Percentiles rank a stretch among this genome's conserved stretches.
phyloP scores from a whole-genome alignment of 768 basidiomycete species.

The Auriscalpium orientale region DNA sequence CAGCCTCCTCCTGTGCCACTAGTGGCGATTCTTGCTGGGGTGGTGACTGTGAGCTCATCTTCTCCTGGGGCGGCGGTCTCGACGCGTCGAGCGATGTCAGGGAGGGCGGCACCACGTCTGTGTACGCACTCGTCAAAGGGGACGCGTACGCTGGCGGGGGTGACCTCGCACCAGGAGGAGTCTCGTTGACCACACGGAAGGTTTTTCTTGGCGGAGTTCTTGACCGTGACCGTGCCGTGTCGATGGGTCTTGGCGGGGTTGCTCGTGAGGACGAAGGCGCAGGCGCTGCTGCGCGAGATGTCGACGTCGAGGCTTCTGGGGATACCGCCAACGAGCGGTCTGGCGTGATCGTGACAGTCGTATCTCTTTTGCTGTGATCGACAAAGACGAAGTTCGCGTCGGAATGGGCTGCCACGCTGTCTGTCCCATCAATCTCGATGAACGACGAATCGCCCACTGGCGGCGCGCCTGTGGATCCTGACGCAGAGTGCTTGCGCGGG shows the following conservation, averaged over 20 bases:
- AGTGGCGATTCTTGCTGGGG: background rate
- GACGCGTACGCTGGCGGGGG: conserved; percentile 9
- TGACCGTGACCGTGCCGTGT: background rate
- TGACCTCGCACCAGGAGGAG: background rate
- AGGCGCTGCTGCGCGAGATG: background rate
- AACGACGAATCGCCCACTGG: background rate
- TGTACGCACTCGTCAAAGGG: background rate
- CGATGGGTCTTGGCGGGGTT: background rate
- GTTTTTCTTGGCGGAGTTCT: conserved; percentile 1
- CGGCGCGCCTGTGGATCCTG: background rate
- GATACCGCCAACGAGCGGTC: background rate
- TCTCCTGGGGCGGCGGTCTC: conserved; percentile 1
- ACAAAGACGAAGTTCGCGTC: conserved; percentile 10
- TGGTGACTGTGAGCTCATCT: background rate
- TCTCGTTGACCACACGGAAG: conserved; percentile 12
- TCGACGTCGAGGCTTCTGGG: background rate
- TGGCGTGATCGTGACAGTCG: background rate
- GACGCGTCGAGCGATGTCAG: background rate
- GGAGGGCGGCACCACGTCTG: background rate
- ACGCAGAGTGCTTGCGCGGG: background rate
- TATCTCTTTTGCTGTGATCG: background rate
- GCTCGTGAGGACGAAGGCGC: background rate
- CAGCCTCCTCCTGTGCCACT: background rate
- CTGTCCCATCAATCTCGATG: background rate
- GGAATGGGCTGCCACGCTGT: background rate